These are phyloP conservation scores for Dimocarpus longan DNA, from an alignment of 345 rosid genomes.

Conservation along the genomic window DNA sequence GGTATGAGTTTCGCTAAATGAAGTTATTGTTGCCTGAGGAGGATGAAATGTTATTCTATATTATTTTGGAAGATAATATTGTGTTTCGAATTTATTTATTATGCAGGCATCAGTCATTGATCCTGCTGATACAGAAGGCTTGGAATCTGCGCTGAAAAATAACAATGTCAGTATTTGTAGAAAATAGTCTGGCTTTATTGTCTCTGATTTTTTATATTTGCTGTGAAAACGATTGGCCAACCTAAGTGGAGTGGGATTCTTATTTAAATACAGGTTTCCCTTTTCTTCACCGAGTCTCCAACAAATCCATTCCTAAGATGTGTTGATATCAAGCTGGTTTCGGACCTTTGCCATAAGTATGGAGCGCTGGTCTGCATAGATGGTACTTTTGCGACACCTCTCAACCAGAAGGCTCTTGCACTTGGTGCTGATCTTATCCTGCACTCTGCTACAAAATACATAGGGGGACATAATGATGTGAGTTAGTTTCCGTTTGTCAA, in stretches of 20 bases:
- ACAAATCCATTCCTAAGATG: slow-evolving; percentile 97
- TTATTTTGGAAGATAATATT: background rate
- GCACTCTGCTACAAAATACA: slow-evolving; percentile 91
- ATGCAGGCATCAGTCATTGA: slow-evolving; percentile 92
- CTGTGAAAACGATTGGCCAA: slow-evolving; percentile 3
- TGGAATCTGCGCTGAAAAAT: slow-evolving; percentile 73
- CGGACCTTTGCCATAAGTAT: slow-evolving; percentile 81
- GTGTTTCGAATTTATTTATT: slow-evolving; percentile 10
- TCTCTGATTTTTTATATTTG: background rate
- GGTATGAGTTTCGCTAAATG: slow-evolving; percentile 38
- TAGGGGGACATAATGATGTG: slow-evolving; percentile 98
- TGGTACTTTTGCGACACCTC: slow-evolving; percentile 98
- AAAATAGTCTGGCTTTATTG: background rate
- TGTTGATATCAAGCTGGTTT: slow-evolving; percentile 86
- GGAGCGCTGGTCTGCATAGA: slow-evolving; percentile 95
- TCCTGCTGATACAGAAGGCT: slow-evolving; percentile 83
- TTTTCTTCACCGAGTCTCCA: slow-evolving; percentile 94
- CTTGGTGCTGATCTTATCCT: slow-evolving; percentile 95
- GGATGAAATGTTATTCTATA: background rate
- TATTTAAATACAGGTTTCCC: slow-evolving; percentile 66
- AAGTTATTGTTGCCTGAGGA: slow-evolving; percentile 11
- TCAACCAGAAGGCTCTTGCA: slow-evolving; percentile 93
- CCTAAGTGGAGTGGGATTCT: slow-evolving; percentile 18
- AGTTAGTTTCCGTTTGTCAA: slow-evolving; percentile 30
- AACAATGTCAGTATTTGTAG: slow-evolving; percentile 57